These are phyloP conservation scores for Diaporthe citrichinensis DNA, from an alignment of 2,329 filamentous ascomycete genomes.

Conservation along the genomic window DNA sequence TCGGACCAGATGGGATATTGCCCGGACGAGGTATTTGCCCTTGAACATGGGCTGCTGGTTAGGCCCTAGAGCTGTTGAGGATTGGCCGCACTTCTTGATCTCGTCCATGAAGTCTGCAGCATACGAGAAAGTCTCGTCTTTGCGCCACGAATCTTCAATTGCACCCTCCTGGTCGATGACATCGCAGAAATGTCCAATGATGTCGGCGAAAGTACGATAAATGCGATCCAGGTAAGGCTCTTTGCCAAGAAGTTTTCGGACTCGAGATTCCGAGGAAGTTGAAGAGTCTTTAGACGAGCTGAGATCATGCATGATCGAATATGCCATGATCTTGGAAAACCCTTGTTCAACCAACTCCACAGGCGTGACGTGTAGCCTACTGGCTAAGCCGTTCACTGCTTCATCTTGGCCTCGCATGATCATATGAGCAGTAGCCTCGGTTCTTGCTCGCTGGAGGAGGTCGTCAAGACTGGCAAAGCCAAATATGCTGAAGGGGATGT, in stretches of 20 bases:
- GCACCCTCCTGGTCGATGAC: conserved; percentile 83
- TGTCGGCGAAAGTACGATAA: conserved; percentile 79
- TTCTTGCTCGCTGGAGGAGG: conserved; percentile 78
- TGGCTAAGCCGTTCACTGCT: conserved; percentile 72
- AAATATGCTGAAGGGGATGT: conserved; percentile 89
- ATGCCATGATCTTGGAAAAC: conserved; percentile 86
- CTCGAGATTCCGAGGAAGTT: conserved; percentile 72
- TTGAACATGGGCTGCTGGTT: conserved; percentile 91
- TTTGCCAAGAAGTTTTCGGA: conserved; percentile 79
- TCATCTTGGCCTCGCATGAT: conserved; percentile 83
- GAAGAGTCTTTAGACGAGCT: conserved; percentile 58
- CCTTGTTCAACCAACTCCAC: conserved; percentile 73
- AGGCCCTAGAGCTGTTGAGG: conserved; percentile 75
- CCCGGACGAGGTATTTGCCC: conserved; percentile 80
- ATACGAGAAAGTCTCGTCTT: conserved; percentile 69
- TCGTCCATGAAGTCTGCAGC: conserved; percentile 75
- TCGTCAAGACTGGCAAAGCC: conserved; percentile 79
- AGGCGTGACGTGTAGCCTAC: conserved; percentile 66
- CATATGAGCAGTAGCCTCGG: conserved; percentile 84
- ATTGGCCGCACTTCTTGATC: conserved; percentile 79
- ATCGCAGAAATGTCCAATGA: conserved; percentile 82
- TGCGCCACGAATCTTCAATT: conserved; percentile 76
- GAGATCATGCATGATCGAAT: conserved; percentile 85
- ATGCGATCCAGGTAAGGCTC: conserved; percentile 75
- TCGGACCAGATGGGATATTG: conserved; percentile 84